These are phyloP conservation scores for Aspergillus hancockii DNA, from an alignment of 495 filamentous ascomycete genomes.

Conservation along the genomic window DNA sequence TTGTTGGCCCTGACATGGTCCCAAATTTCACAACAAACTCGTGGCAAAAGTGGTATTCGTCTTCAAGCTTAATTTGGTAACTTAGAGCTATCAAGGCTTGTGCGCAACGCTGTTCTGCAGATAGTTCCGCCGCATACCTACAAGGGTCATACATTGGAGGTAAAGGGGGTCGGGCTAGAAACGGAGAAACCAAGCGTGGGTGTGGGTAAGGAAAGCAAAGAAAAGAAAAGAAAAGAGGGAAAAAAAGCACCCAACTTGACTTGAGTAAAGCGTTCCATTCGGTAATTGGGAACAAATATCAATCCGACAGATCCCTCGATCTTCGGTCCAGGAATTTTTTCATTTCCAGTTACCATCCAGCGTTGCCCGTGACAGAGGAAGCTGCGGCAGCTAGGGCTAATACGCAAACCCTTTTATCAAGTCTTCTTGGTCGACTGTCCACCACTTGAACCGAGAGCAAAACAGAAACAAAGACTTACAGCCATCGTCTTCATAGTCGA, in stretches of 20 bases:
- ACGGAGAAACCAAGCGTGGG: slow-evolving; percentile 21
- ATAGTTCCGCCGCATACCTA: slow-evolving; percentile 25
- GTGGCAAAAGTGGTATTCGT: slow-evolving; percentile 35
- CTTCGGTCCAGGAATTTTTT: slow-evolving; percentile 4
- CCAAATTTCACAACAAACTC: slow-evolving; percentile 33
- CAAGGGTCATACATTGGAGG: slow-evolving; percentile 28
- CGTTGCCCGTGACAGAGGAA: slow-evolving; percentile 4
- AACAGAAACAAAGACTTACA: neutral
- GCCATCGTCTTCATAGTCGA: slow-evolving; percentile 14
- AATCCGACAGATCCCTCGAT: slow-evolving; percentile 21
- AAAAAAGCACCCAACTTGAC: slow-evolving; percentile 16
- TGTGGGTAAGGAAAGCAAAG: slow-evolving; percentile 21
- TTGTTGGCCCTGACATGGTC: slow-evolving; percentile 37
- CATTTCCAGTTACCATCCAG: neutral
- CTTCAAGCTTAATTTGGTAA: slow-evolving; percentile 29
- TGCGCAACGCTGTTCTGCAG: slow-evolving; percentile 27
- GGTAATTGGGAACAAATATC: slow-evolving; percentile 27
- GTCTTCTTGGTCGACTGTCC: slow-evolving; percentile 4
- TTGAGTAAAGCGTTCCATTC: slow-evolving; percentile 17
- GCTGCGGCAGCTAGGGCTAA: neutral
- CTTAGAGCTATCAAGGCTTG: slow-evolving; percentile 25
- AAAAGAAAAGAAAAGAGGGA: slow-evolving; percentile 11
- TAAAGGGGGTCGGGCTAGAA: slow-evolving; percentile 24
- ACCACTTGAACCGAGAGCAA: neutral
- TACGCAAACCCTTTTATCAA: neutral